Percentiles rank a stretch among this genome's conserved stretches.
Evolutionary conservation across 768 basidiomycete genomes (phyloP).

Genomic region (Albatrellus ellisii): DNA sequence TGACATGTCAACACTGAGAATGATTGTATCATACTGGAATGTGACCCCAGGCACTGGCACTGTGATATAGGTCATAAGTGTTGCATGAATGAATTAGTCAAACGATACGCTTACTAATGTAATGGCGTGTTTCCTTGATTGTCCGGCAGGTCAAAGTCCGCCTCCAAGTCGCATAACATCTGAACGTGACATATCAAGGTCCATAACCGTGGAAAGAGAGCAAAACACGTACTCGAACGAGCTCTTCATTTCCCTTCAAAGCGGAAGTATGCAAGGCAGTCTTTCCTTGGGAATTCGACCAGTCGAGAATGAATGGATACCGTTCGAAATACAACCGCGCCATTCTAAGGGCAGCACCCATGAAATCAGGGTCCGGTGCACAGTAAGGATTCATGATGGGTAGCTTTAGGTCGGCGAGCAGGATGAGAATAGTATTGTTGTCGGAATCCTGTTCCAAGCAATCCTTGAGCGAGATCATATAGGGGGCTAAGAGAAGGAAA

Average conservation of each 20-base stretch:
- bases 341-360: constrained; percentile 73
- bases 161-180: constrained; percentile 88
- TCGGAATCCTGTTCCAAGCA: constrained; percentile 58
- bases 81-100: not conserved
- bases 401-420: constrained; percentile 76
- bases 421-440: constrained; percentile 86
- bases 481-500: constrained; percentile 6
- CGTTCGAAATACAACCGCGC: constrained; percentile 77
- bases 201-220: constrained; percentile 8
- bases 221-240: constrained; percentile 55
- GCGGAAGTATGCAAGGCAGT: constrained; percentile 85
- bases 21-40: constrained; percentile 42
- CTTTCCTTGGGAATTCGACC: constrained; percentile 84
- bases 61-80: constrained; percentile 19
- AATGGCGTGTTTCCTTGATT: constrained; percentile 86
- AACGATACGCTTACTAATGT: constrained; percentile 68
- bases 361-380: constrained; percentile 43
- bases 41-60: constrained; percentile 83
- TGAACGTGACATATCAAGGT: constrained; percentile 23
- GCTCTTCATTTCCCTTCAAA: constrained; percentile 79
- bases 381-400: constrained; percentile 31
- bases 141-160: constrained; percentile 83
- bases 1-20: constrained; percentile 4
- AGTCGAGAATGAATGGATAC: constrained; percentile 79
- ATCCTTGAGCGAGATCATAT: not conserved